These are phyloP conservation scores for Kuraishia cidri DNA, from an alignment of 805 yeast genomes.

Conservation along the genomic window DNA sequence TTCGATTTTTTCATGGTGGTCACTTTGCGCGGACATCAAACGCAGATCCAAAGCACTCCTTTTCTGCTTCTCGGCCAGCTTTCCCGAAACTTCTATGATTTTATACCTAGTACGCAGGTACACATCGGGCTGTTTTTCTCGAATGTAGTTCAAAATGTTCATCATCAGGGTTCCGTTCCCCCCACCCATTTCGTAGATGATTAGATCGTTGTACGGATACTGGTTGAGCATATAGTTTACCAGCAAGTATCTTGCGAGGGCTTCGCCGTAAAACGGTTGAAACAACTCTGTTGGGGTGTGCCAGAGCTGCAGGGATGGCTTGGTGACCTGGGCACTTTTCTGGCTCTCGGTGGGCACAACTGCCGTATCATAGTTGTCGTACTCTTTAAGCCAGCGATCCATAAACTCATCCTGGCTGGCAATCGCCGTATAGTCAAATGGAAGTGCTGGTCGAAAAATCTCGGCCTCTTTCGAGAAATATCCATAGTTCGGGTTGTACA, in stretches of 20 bases:
- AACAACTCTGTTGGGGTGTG: slow-evolving; percentile 86
- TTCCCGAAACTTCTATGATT: slow-evolving; percentile 63
- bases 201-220: slow-evolving; percentile 63
- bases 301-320: slow-evolving; percentile 62
- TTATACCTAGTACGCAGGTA: slow-evolving; percentile 59
- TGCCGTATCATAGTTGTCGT: slow-evolving; percentile 37
- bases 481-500: slow-evolving; percentile 77
- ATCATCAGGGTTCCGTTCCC: slow-evolving; percentile 85
- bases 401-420: slow-evolving; percentile 63
- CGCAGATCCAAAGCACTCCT: slow-evolving; percentile 12
- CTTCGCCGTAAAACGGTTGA: slow-evolving; percentile 79
- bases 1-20: slow-evolving; percentile 49
- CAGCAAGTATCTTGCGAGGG: slow-evolving; percentile 71
- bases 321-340: slow-evolving; percentile 4
- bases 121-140: slow-evolving; percentile 60
- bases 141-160: slow-evolving; percentile 59
- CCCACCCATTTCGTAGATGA: slow-evolving; percentile 83
- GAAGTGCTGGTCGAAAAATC: slow-evolving; percentile 59
- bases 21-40: slow-evolving; percentile 21
- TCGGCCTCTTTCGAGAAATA: slow-evolving; percentile 74
- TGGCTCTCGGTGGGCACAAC: slow-evolving; percentile 1
- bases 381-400: slow-evolving; percentile 57
- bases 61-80: slow-evolving; percentile 49
- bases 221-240: slow-evolving; percentile 60
- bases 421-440: slow-evolving; percentile 53